Conservation (phyloP, 768 basidiomycete species). For the Fibroporia radiculosa region DNA sequence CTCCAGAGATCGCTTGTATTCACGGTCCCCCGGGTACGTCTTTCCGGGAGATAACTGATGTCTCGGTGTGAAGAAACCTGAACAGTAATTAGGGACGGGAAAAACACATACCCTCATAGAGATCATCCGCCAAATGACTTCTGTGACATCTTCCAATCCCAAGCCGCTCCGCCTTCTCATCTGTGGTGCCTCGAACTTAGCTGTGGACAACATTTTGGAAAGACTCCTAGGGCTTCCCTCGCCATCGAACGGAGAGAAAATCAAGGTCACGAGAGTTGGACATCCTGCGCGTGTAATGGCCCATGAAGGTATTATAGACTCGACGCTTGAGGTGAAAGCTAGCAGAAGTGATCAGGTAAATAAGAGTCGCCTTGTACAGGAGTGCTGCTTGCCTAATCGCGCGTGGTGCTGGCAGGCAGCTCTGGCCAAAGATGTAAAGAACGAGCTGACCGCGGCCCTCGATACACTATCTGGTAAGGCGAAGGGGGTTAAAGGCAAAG, state of each 20-base stretch:
- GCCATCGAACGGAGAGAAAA: constrained; percentile 37
- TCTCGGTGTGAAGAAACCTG: not conserved
- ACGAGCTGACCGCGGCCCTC: constrained; percentile 69
- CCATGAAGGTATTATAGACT: constrained; percentile 53
- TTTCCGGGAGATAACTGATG: not conserved
- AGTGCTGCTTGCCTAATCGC: no score
- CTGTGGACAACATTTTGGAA: constrained; percentile 93
- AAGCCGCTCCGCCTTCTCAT: constrained; percentile 65
- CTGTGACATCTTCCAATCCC: constrained; percentile 35
- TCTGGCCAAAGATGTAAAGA: constrained; percentile 83
- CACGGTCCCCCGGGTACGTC: constrained; percentile 88
- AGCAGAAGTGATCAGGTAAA: constrained; percentile 61
- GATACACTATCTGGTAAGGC: constrained; percentile 62
- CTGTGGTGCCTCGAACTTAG: constrained; percentile 90
- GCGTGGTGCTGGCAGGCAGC: constrained; percentile 46
- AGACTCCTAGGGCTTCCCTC: constrained; percentile 62
- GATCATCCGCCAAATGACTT: constrained; percentile 77
- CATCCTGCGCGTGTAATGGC: constrained; percentile 92
- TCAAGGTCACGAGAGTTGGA: constrained; percentile 81
- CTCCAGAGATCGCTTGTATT: constrained; percentile 81
- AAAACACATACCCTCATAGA: constrained; percentile 97
- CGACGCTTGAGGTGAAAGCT: constrained; percentile 69
- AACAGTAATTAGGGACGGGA: constrained; percentile 58
- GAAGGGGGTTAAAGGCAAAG: constrained; percentile 66
- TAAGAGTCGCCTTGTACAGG: not conserved